Conservation (phyloP, 352 stramenopile genomes). For the Globisporangium megalacanthum region DNA sequence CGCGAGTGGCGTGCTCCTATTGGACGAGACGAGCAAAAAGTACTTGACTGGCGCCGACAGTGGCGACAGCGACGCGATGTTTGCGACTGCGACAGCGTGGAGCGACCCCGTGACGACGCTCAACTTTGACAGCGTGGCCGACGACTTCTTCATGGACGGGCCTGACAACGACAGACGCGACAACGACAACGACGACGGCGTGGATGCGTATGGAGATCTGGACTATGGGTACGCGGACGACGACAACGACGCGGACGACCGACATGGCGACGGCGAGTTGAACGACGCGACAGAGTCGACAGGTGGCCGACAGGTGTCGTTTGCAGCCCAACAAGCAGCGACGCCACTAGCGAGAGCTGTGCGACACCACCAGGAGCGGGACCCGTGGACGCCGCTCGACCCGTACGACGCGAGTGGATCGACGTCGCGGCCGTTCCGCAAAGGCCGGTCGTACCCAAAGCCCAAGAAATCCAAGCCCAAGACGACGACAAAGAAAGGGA, state of each 20-base stretch:
- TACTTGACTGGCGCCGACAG: slow-evolving; percentile 33
- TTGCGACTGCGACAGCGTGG: not conserved
- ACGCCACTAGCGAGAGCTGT: not conserved
- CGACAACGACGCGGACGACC: slow-evolving; percentile 4
- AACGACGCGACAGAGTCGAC: not conserved
- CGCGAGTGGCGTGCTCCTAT: slow-evolving; percentile 56
- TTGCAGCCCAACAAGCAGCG: not conserved
- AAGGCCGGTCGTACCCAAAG: slow-evolving; percentile 62
- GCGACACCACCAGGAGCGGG: slow-evolving; percentile 25
- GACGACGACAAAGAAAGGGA: slow-evolving; percentile 31
- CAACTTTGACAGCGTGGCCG: slow-evolving; percentile 36
- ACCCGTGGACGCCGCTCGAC: slow-evolving; percentile 69
- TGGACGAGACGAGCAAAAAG: slow-evolving; percentile 77
- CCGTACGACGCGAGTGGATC: slow-evolving; percentile 71
- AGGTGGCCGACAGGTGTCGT: slow-evolving; percentile 4
- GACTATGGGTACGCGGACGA: slow-evolving; percentile 7
- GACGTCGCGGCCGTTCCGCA: slow-evolving; percentile 61
- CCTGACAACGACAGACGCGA: slow-evolving; percentile 22
- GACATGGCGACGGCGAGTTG: not conserved
- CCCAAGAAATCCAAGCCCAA: slow-evolving; percentile 34
- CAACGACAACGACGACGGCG: slow-evolving; percentile 23
- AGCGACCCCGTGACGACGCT: slow-evolving; percentile 21
- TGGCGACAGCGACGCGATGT: slow-evolving; percentile 14
- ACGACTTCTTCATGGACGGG: slow-evolving; percentile 26
- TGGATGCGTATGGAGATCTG: slow-evolving; percentile 23